Base-by-base conservation (phyloP, 176 grass and related monocot species). In the Typha latifolia region DNA sequence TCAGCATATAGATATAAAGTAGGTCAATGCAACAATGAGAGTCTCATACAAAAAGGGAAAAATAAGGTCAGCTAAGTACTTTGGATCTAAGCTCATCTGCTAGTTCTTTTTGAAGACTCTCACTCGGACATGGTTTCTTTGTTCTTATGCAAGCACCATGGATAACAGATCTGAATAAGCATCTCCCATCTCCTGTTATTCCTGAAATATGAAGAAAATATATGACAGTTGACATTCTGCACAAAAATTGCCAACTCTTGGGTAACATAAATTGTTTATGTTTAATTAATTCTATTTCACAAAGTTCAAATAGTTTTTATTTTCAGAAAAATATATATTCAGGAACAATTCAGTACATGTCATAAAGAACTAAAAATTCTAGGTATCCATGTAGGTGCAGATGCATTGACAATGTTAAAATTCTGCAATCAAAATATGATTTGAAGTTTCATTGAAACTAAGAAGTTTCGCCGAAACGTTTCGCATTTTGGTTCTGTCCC, bases 41-140 rank as follows among this genome's bases (percentile, higher is more conserved):
- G 12, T 2, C 19, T 49, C 8, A 37, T 31, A 29, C 4, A 16
- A 67, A 76, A 21, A 68, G 21, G 72, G 18, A 47, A 19, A 61
- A 62, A 18, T 14, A 55, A 55, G 14, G 51, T 22, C 22, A 20
- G 47, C 47, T 37, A 15, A 14, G 69, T 62, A 93, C 94, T 81
- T 93, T 87, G 63, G 81, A 66, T 79, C 94, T 87, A 66, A 99
- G 94, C 14, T 99, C 94, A 51, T 99, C 89, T 51, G 94, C 94
- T 9, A 93, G 76, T 76, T 99, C 84, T 70, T 99, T 99, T 61
- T 99, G 85, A 50, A 47, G 21, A 49, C 78, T 93, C 43, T 99
- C 89, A 49, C 76, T 93, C 7, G 94, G 89, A 49, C 77, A 71
- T 57, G 87, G 86, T 32, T 93, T 84, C 31, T 86, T 89, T 49